These are phyloP conservation scores for Xylariales sp. DNA, from an alignment of 2,329 filamentous ascomycete species.

Conservation along the genomic window DNA sequence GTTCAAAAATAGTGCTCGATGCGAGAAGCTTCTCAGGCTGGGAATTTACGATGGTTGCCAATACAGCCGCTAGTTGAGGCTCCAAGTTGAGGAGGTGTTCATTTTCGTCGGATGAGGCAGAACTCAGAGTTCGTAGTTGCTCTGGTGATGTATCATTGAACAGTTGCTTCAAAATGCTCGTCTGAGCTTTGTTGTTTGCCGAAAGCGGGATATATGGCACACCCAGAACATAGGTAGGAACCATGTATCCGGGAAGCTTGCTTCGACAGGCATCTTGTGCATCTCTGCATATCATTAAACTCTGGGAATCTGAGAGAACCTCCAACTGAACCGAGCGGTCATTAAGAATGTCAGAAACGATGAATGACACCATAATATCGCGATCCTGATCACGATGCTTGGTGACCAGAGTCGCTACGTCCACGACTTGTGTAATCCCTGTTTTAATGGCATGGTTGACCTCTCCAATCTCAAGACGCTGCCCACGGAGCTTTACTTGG, in stretches of 20 bases:
- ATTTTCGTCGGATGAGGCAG: conserved; percentile 16
- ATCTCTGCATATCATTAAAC: conserved; percentile 1
- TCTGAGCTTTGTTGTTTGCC: conserved; percentile 84
- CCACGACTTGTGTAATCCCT: conserved; percentile 51
- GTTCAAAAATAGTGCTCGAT: conserved; percentile 71
- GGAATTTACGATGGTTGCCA: conserved; percentile 50
- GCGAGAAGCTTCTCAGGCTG: conserved; percentile 38
- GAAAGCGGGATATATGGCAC: conserved; percentile 73
- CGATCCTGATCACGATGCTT: conserved; percentile 70
- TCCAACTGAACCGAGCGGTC: background rate
- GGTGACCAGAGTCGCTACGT: conserved; percentile 71
- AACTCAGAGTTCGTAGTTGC: conserved; percentile 54
- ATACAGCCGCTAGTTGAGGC: conserved; percentile 42
- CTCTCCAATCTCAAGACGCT: conserved; percentile 84
- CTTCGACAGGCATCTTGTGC: conserved; percentile 62
- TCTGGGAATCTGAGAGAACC: background rate
- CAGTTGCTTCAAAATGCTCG: conserved; percentile 61
- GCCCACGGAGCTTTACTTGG: conserved; percentile 86
- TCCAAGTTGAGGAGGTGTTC: conserved; percentile 31
- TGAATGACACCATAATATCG: conserved; percentile 78
- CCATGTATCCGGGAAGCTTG: conserved; percentile 79
- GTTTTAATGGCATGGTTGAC: conserved; percentile 79
- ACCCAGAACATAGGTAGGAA: conserved; percentile 77
- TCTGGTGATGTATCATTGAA: conserved; percentile 59
- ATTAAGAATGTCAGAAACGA: conserved; percentile 34